These are phyloP conservation scores for Paraphysoderma sedebokerense DNA, from an alignment of 371 early-diverging fungal species.

Conservation along the genomic window DNA sequence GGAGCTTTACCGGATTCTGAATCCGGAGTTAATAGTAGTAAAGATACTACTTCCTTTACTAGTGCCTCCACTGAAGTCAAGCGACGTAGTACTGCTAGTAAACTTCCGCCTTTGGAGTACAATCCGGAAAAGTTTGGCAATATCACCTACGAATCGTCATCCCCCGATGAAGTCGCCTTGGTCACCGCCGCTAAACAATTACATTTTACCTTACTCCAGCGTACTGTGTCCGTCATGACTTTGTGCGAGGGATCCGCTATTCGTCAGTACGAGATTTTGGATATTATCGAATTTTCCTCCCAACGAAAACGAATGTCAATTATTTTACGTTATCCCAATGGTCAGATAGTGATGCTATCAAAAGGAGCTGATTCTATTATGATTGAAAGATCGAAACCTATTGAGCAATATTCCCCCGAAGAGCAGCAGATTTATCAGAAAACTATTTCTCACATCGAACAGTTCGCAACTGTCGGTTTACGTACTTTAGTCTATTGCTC, in stretches of 20 bases:
- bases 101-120: slow-evolving; percentile 14
- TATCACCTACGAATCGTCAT: slow-evolving; percentile 61
- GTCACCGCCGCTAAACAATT: slow-evolving; percentile 70
- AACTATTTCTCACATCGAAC: neutral
- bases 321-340: slow-evolving; percentile 29
- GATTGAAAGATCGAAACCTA: slow-evolving; percentile 11
- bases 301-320: slow-evolving; percentile 56
- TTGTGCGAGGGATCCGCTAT: slow-evolving; percentile 3
- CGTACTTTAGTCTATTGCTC: slow-evolving; percentile 75
- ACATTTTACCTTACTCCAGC: slow-evolving; percentile 58
- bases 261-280: slow-evolving; percentile 26
- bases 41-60: no score
- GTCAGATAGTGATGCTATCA: slow-evolving; percentile 36
- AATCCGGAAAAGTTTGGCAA: slow-evolving; percentile 15
- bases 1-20: slow-evolving; percentile 52
- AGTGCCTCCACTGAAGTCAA: slow-evolving; percentile 9
- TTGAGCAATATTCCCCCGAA: slow-evolving; percentile 4
- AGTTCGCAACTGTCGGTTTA: slow-evolving; percentile 71
- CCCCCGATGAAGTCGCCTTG: slow-evolving; percentile 88
- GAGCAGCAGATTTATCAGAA: slow-evolving; percentile 5
- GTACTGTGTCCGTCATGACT: slow-evolving; percentile 27
- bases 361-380: slow-evolving; percentile 71
- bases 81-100: neutral
- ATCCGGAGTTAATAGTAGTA: slow-evolving; percentile 12
- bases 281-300: slow-evolving; percentile 46